Percentiles rank a stretch among this genome's conserved stretches.
Evolutionary conservation across 2,329 filamentous ascomycete genomes (phyloP).

Genomic region (Aureobasidium uvarum): DNA sequence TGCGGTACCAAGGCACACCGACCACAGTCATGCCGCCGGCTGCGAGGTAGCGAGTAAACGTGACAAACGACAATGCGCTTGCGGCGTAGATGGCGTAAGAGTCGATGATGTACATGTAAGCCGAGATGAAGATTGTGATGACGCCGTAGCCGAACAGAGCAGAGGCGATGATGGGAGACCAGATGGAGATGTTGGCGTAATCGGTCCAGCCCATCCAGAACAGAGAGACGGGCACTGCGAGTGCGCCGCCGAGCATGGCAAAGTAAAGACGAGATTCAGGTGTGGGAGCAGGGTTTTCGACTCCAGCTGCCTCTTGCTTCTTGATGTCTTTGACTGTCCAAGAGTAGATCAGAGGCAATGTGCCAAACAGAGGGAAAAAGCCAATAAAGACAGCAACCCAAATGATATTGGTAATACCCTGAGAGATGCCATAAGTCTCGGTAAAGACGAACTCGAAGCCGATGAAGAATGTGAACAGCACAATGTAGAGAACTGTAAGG

Average conservation of each 20-base stretch:
- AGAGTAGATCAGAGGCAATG: slow-evolving; percentile 23
- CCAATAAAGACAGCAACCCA: slow-evolving; percentile 50
- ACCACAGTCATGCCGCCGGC: slow-evolving; percentile 45
- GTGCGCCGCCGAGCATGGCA: slow-evolving; percentile 46
- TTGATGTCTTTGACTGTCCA: slow-evolving; percentile 27
- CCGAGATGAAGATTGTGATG: slow-evolving; percentile 47
- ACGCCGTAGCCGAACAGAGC: slow-evolving; percentile 49
- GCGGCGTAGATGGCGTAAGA: slow-evolving; percentile 46
- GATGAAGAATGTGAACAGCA: slow-evolving; percentile 55
- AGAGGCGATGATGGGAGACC: slow-evolving; percentile 47
- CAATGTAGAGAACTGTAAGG: slow-evolving; percentile 53
- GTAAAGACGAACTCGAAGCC: slow-evolving; percentile 54
- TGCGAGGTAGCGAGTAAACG: slow-evolving; percentile 37
- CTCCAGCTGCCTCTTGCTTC: slow-evolving; percentile 22
- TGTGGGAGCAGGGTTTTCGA: slow-evolving; percentile 17
- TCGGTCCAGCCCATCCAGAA: slow-evolving; percentile 49
- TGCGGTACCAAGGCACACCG: slow-evolving; percentile 42
- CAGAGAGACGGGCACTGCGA: slow-evolving; percentile 47
- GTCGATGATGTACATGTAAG: slow-evolving; percentile 42
- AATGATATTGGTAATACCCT: slow-evolving; percentile 46
- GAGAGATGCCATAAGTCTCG: slow-evolving; percentile 44
- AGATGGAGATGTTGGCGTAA: slow-evolving; percentile 44
- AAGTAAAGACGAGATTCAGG: slow-evolving; percentile 47
- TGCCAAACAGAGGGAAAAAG: slow-evolving; percentile 31
- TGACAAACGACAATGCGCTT: slow-evolving; percentile 42